Percentiles rank a stretch among this genome's conserved stretches.
phyloP scores from a whole-genome alignment of 1,284 basidiomycete genomes.

The Vanrija humicola region DNA sequence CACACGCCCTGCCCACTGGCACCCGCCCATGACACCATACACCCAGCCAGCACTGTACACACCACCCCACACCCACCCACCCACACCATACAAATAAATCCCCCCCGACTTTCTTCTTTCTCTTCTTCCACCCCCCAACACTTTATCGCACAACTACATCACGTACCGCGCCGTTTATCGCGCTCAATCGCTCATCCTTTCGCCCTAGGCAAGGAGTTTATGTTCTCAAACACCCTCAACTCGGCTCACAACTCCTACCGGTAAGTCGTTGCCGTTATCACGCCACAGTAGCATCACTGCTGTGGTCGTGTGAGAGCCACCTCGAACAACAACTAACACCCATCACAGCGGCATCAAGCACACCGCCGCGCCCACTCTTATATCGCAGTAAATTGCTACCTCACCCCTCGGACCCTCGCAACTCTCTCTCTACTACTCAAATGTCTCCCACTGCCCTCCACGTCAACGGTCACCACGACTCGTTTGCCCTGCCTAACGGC shows the following conservation, averaged over 20 bases:
- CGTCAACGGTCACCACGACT: conserved; percentile 38
- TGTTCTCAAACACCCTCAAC: conserved; percentile 47
- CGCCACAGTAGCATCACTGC: conserved; percentile 21
- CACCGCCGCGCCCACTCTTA: conserved; percentile 46
- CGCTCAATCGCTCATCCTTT: conserved; percentile 1
- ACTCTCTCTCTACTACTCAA: conserved; percentile 2
- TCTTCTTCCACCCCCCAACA: background rate
- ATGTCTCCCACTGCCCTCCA: conserved; percentile 50
- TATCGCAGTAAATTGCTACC: conserved; percentile 30
- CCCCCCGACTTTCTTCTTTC: background rate
- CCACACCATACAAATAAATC: background rate
- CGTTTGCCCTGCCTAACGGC: conserved; percentile 57
- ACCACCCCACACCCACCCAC: too few species aligned
- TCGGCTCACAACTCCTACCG: conserved; percentile 46
- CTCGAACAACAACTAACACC: conserved; percentile 1
- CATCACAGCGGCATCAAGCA: conserved; percentile 47
- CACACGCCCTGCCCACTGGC: too few species aligned
- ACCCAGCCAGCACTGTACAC: too few species aligned
- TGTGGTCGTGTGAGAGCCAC: background rate
- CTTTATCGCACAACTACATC: background rate
- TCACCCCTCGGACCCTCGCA: conserved; percentile 9
- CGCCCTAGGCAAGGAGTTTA: conserved; percentile 20
- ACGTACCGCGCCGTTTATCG: background rate
- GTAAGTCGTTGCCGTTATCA: conserved; percentile 37
- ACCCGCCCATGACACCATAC: too few species aligned